Base-by-base conservation (phyloP, 257 asterid species). In the Anisodus tanguticus region DNA sequence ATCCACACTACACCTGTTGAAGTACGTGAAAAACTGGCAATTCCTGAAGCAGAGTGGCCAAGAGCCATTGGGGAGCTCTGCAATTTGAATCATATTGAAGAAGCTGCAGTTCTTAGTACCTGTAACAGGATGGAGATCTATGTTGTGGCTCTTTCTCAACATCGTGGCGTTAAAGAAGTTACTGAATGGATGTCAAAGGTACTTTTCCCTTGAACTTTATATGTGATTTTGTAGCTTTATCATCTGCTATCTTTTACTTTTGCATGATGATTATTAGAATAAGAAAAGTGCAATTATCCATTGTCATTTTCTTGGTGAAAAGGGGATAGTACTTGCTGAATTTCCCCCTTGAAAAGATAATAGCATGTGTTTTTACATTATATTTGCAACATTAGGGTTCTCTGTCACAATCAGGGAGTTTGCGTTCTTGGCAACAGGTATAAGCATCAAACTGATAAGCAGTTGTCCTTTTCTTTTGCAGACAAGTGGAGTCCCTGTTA, bases 131-230 rank as follows among this genome's bases (percentile, higher is more conserved):
- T 95, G 99, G 99, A 95, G 82, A 93, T 95, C 62, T 95, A 95
- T 80, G 95, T 95, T 9, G 94, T 95, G 3, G 99, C 98, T 59
- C 99, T 95, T 87, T 95, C 99, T 77, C 92, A 93, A 83, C 97
- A 95, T 80, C 97, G 98, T 4, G 99, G 99, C 9, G 93, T 95
- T 84, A 95, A 95, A 89, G 99, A 95, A 90, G 99, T 95, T 13
- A 95, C 99, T 2, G 99, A 95, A 15, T 95, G 98, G 98, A 95
- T 95, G 98, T 94, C 98, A 58, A 95, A 95, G 98, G 98, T 95
- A 86, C 62, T 64, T 76, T 57, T n/a, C 79, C 69, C 39, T 54
- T 59, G 71, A 82, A 78, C 60, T 22, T 2, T 13, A 35, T 60
- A 54, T 58, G 69, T 70, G 77, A 53, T 26, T 5, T 26, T 47